Evolutionary conservation across 352 stramenopile species (phyloP).

Genomic region (Pythium coloratum): DNA sequence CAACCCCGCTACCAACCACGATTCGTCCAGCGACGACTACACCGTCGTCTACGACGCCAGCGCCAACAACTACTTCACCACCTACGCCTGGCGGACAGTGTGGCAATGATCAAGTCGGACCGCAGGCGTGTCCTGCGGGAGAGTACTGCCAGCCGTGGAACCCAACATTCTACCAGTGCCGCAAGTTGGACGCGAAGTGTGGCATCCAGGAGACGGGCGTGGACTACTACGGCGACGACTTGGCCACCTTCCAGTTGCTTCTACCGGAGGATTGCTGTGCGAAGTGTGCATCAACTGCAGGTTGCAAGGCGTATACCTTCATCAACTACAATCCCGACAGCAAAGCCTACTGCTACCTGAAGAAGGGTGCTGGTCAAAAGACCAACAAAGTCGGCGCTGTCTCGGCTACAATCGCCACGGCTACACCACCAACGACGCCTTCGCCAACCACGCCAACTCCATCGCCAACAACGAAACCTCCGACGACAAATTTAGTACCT

Average conservation of each 20-base stretch:
- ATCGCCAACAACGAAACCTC: no score
- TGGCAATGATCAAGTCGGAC: neutral
- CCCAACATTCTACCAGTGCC: conserved; percentile 43
- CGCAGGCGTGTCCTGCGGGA: neutral
- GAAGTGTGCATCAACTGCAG: conserved; percentile 26
- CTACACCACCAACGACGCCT: neutral
- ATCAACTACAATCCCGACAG: conserved; percentile 34
- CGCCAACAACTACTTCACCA: neutral
- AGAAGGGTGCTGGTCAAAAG: conserved; percentile 10
- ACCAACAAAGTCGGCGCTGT: neutral
- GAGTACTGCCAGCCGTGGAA: conserved; percentile 70
- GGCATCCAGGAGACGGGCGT: conserved; percentile 32
- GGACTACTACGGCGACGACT: conserved; percentile 39
- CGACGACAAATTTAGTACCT: no score
- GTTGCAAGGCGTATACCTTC: conserved; percentile 51
- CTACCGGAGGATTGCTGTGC: conserved; percentile 37
- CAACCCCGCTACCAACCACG: no score
- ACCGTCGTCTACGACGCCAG: neutral
- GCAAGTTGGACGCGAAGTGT: conserved; percentile 34
- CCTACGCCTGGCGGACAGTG: neutral
- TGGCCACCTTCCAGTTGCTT: conserved; percentile 33
- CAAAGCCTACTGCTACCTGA: conserved; percentile 23
- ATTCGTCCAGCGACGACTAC: no score
- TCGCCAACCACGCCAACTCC: no score
- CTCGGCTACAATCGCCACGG: neutral